phyloP scores from a whole-genome alignment of 495 filamentous ascomycete genomes.

The Podospora pseudopauciseta region DNA sequence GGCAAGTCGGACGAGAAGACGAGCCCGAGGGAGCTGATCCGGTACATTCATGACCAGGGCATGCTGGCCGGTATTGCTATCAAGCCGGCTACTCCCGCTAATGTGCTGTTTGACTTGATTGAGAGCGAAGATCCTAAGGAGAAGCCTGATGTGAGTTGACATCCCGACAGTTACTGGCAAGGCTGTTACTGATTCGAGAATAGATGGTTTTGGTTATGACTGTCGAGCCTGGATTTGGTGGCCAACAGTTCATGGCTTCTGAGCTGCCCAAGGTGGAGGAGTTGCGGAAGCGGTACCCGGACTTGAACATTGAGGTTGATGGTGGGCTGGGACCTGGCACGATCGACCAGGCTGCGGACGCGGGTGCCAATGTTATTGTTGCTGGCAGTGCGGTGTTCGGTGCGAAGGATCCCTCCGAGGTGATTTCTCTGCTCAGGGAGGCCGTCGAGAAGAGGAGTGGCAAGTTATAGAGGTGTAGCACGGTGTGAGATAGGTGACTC shows the following conservation, averaged over 20 bases:
- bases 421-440: slow-evolving; percentile 74
- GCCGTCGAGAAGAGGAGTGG: slow-evolving; percentile 63
- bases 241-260: slow-evolving; percentile 96
- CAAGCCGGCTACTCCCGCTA: slow-evolving; percentile 85
- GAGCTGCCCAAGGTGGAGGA: slow-evolving; percentile 90
- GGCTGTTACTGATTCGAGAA: neutral
- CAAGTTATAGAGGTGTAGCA: slow-evolving; percentile 21
- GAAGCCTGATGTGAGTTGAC: slow-evolving; percentile 73
- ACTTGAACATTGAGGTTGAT: slow-evolving; percentile 95
- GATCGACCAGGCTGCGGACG: slow-evolving; percentile 90
- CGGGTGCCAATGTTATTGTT: slow-evolving; percentile 96
- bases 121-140: slow-evolving; percentile 68
- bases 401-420: slow-evolving; percentile 77
- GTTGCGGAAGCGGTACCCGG: slow-evolving; percentile 77
- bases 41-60: slow-evolving; percentile 80
- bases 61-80: slow-evolving; percentile 94
- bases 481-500: neutral
- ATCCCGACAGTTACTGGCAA: neutral
- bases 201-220: slow-evolving; percentile 99
- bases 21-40: slow-evolving; percentile 77
- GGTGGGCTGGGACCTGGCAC: slow-evolving; percentile 84
- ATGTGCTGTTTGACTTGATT: slow-evolving; percentile 87
- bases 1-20: slow-evolving; percentile 63
- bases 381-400: slow-evolving; percentile 97
- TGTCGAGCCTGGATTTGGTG: slow-evolving; percentile 94